Evolutionary conservation across 169 alveolate genomes (phyloP).

Genomic region (Ichthyophthirius multifiliis): DNA sequence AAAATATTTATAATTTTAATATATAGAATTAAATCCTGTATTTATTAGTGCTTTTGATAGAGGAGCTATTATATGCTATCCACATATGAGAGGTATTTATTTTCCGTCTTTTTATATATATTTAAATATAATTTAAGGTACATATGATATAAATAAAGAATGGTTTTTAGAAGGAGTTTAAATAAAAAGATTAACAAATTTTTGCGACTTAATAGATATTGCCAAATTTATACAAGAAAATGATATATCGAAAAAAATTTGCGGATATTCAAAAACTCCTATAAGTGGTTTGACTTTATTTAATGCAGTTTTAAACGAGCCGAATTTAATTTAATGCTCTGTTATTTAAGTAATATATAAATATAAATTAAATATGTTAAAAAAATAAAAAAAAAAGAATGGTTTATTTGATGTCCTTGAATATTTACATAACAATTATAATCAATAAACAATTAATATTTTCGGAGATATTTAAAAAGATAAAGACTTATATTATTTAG

Average conservation of each 20-base stretch:
- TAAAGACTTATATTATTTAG: background rate
- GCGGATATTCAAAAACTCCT: background rate
- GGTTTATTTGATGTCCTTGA: background rate
- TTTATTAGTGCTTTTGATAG: background rate
- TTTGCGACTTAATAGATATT: background rate
- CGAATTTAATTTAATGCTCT: background rate
- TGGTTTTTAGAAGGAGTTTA: background rate
- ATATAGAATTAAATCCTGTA: background rate
- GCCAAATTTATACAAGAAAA: background rate
- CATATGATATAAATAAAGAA: background rate
- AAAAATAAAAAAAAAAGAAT: background rate
- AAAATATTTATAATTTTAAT: no score
- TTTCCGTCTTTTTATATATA: background rate
- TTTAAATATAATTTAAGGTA: background rate
- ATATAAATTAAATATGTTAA: background rate
- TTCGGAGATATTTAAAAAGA: background rate
- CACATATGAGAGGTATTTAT: conserved; percentile 6
- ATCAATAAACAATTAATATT: background rate
- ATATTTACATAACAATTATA: background rate
- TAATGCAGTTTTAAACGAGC: background rate
- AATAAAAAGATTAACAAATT: background rate
- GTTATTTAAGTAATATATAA: background rate
- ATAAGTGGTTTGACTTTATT: background rate
- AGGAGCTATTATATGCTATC: background rate
- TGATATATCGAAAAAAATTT: background rate